Evolutionary conservation across 208 protist genomes (phyloP).

Genomic region (Leishmania lainsoni): DNA sequence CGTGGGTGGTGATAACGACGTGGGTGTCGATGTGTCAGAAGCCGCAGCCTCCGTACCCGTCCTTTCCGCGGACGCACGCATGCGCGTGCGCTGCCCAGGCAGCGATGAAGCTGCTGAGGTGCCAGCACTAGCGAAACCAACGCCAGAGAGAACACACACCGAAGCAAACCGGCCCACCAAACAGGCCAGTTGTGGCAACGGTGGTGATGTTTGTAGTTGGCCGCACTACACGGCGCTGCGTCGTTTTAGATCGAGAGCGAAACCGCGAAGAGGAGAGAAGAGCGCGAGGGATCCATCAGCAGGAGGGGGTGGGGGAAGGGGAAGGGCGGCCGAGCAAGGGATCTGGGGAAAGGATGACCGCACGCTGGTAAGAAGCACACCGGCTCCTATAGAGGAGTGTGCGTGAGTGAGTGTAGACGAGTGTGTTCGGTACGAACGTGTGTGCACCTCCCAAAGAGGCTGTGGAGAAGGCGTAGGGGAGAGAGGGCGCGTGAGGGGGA

Average conservation of each 20-base stretch:
- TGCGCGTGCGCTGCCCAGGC: neutral
- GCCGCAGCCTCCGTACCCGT: neutral
- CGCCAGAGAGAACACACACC: neutral
- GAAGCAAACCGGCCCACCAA: neutral
- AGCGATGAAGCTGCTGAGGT: too few species aligned
- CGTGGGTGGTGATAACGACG: neutral
- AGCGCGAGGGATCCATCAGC: too few species aligned
- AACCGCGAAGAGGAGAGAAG: neutral
- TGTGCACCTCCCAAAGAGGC: neutral
- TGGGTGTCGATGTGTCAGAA: neutral
- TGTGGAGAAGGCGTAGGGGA: neutral
- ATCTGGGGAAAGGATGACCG: neutral
- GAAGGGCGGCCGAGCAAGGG: too few species aligned
- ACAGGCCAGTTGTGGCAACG: neutral
- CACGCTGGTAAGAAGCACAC: neutral
- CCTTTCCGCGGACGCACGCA: neutral
- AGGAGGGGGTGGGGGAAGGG: neutral
- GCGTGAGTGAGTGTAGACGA: neutral
- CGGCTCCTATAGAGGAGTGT: neutral
- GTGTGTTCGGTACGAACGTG: neutral
- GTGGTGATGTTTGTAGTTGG: neutral
- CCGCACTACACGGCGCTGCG: neutral
- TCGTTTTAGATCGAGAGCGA: neutral
- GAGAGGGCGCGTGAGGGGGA: neutral
- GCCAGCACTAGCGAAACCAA: too few species aligned